Evolutionary conservation across 768 basidiomycete genomes (phyloP).

Genomic region (Leccinum disarticulatum): DNA sequence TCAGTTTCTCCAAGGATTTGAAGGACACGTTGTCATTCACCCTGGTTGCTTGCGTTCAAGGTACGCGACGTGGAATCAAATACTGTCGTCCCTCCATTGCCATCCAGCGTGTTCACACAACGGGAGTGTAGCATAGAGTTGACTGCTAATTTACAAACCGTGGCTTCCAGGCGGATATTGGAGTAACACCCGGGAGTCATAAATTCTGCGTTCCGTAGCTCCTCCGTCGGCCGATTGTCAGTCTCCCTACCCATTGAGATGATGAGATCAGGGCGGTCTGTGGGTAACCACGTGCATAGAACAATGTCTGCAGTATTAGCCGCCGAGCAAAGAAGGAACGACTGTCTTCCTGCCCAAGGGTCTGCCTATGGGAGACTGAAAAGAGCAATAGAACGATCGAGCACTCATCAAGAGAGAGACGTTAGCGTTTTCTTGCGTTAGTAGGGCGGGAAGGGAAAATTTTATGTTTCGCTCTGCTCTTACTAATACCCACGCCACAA

Average conservation of each 20-base stretch:
- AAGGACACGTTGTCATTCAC: constrained; percentile 57
- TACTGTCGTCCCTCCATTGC: constrained; percentile 88
- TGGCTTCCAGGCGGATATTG: constrained; percentile 89
- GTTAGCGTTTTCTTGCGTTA: no score
- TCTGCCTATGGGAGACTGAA: constrained; percentile 84
- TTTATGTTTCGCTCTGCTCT: no score
- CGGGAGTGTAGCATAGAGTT: constrained; percentile 89
- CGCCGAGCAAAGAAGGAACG: constrained; percentile 54
- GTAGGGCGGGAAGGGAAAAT: no score
- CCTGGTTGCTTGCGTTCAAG: constrained; percentile 81
- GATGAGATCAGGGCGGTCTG: constrained; percentile 61
- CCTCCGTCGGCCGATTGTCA: constrained; percentile 74
- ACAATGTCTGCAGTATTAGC: constrained; percentile 85
- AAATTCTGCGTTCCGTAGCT: constrained; percentile 83
- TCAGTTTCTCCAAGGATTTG: constrained; percentile 81
- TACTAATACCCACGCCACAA: no score
- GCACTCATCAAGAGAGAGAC: constrained; percentile 25
- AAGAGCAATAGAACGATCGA: constrained; percentile 74
- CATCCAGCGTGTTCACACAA: constrained; percentile 97
- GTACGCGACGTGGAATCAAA: constrained; percentile 93
- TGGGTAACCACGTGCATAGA: constrained; percentile 89
- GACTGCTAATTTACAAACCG: constrained; percentile 88
- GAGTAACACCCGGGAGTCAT: constrained; percentile 81
- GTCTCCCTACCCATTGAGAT: constrained; percentile 90
- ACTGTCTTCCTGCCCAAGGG: constrained; percentile 28